phyloP scores from a whole-genome alignment of 495 filamentous ascomycete genomes.

The Aspergillus coremiiformis region DNA sequence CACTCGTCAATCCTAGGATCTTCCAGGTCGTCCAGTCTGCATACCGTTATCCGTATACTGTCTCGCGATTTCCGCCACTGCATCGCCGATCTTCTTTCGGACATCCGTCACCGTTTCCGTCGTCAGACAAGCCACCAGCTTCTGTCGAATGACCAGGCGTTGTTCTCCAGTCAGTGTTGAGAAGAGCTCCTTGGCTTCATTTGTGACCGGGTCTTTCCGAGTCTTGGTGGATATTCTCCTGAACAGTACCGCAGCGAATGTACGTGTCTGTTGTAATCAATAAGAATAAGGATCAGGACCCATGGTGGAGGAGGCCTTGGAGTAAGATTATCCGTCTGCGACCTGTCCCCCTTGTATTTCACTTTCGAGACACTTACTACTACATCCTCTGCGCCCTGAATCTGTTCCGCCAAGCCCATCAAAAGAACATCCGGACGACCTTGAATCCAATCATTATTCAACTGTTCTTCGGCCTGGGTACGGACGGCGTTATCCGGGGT shows the following conservation, averaged over 20 bases:
- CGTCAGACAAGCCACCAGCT: constrained; percentile 68
- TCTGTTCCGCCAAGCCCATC: constrained; percentile 91
- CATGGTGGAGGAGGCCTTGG: neutral
- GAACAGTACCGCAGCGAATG: constrained; percentile 91
- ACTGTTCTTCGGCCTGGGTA: constrained; percentile 76
- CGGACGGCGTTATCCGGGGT: constrained; percentile 84
- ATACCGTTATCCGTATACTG: constrained; percentile 88
- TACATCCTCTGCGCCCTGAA: constrained; percentile 60
- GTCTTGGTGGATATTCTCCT: constrained; percentile 85
- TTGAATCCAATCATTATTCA: constrained; percentile 82
- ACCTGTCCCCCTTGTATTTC: neutral
- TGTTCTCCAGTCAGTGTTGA: constrained; percentile 63
- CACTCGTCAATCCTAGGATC: constrained; percentile 16
- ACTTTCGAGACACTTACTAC: constrained; percentile 50
- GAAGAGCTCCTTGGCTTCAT: constrained; percentile 74
- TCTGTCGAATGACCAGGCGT: constrained; percentile 67
- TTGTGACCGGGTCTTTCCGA: constrained; percentile 62
- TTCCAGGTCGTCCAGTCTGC: constrained; percentile 18
- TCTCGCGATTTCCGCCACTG: constrained; percentile 87
- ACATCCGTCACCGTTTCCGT: constrained; percentile 62
- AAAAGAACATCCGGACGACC: constrained; percentile 75
- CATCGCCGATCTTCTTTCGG: constrained; percentile 93
- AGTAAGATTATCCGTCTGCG: neutral
- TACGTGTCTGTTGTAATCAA: constrained; percentile 53
- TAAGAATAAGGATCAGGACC: neutral